Evolutionary conservation across 2,329 filamentous ascomycete species (phyloP).

Genomic region (Penicillium sp.): DNA sequence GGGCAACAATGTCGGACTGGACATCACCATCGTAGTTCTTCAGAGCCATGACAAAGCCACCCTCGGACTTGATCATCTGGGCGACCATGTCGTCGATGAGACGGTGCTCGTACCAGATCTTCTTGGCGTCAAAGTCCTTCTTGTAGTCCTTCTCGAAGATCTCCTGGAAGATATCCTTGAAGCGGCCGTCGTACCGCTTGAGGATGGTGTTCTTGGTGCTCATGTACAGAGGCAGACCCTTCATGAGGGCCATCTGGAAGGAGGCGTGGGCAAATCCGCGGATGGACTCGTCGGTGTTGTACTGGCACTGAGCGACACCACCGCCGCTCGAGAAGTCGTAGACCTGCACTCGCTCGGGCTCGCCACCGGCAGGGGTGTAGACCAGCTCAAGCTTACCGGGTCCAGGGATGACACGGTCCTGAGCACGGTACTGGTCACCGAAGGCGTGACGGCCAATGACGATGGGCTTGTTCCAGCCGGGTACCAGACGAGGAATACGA

Average conservation of each 20-base stretch:
- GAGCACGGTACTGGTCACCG: slow-evolving; percentile 96
- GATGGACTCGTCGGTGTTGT: slow-evolving; percentile 97
- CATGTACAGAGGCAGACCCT: slow-evolving; percentile 94
- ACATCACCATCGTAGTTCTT: slow-evolving; percentile 99
- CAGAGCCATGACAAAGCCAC: slow-evolving; percentile 93
- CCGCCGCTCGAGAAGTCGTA: slow-evolving; percentile 73
- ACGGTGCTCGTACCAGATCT: slow-evolving; percentile 98
- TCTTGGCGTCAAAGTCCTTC: slow-evolving; percentile 80
- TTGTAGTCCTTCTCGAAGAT: slow-evolving; percentile 86
- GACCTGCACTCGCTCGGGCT: slow-evolving; percentile 82
- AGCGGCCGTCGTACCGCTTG: slow-evolving; percentile 96
- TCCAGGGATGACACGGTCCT: slow-evolving; percentile 77
- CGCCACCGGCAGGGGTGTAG: slow-evolving; percentile 73
- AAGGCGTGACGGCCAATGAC: slow-evolving; percentile 98
- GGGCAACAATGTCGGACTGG: slow-evolving; percentile 95
- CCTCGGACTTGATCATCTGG: slow-evolving; percentile 98
- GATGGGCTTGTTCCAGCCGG: slow-evolving; percentile 98
- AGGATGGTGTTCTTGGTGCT: slow-evolving; percentile 99
- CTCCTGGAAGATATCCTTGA: slow-evolving; percentile 99
- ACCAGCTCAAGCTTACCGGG: slow-evolving; percentile 90
- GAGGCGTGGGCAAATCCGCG: slow-evolving; percentile 88
- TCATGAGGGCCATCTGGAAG: slow-evolving; percentile 89
- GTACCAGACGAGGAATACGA: slow-evolving; percentile 84
- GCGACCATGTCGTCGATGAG: slow-evolving; percentile 99
- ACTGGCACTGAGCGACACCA: slow-evolving; percentile 89